Percentiles rank a stretch among this genome's conserved stretches.
These are phyloP conservation scores for Gymnopilus junonius DNA, from an alignment of 768 basidiomycete genomes.

Conservation along the genomic window DNA sequence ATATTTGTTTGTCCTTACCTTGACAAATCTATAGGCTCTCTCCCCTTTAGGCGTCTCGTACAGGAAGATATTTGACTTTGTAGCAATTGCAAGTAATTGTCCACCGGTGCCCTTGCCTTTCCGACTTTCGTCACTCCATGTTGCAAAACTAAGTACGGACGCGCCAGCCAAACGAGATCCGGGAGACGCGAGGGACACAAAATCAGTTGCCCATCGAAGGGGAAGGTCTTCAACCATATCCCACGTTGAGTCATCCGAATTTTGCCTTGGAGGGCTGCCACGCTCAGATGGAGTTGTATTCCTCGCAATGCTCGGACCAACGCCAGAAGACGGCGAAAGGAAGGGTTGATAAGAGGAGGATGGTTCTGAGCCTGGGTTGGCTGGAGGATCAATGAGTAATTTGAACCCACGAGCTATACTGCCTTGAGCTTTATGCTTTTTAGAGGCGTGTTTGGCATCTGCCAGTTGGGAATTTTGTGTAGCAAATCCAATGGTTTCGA, in stretches of 20 bases:
- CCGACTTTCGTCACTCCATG: conserved; percentile 65
- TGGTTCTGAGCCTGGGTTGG: conserved; percentile 22
- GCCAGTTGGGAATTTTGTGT: conserved; percentile 52
- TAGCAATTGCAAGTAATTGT: conserved; percentile 73
- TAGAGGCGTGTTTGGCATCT: conserved; percentile 51
- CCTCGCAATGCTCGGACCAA: conserved; percentile 12
- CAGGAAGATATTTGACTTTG: conserved; percentile 71
- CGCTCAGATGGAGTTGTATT: conserved; percentile 15
- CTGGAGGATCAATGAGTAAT: conserved; percentile 49
- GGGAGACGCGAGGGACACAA: conserved; percentile 71
- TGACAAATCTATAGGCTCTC: conserved; percentile 81
- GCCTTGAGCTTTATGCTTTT: conserved; percentile 55
- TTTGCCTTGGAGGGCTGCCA: conserved; percentile 21
- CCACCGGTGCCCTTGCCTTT: conserved; percentile 46
- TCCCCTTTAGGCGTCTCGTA: conserved; percentile 87
- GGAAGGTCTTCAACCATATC: conserved; percentile 56
- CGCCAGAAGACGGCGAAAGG: conserved; percentile 29
- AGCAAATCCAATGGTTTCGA: conserved; percentile 61
- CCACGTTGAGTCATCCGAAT: conserved; percentile 59
- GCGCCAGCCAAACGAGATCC: conserved; percentile 65
- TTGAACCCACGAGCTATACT: conserved; percentile 69
- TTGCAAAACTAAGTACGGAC: conserved; percentile 66
- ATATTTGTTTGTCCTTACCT: conserved; percentile 45
- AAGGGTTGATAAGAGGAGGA: conserved; percentile 38
- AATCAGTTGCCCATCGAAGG: conserved; percentile 87